Evolutionary conservation across 2,329 filamentous ascomycete genomes (phyloP).

Genomic region (Pseudocercospora vitis): DNA sequence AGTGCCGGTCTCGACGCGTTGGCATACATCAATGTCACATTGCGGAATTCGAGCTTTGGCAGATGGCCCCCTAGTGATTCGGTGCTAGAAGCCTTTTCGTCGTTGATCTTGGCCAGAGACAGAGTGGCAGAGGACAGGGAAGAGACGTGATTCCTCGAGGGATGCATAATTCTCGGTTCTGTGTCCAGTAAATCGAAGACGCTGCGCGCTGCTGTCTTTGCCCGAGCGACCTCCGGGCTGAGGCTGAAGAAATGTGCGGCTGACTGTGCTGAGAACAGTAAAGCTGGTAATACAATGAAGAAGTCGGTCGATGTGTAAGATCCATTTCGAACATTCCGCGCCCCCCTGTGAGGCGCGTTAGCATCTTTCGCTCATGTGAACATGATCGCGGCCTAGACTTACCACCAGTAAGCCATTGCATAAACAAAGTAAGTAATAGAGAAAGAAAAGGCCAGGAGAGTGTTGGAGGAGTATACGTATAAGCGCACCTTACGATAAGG

Average conservation of each 20-base stretch:
- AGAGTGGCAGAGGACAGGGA: background rate
- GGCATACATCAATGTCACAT: constrained; percentile 43
- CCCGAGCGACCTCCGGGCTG: constrained; percentile 47
- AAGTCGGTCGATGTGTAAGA: constrained; percentile 45
- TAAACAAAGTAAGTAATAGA: constrained; percentile 51
- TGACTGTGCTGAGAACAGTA: constrained; percentile 50
- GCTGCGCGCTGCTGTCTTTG: constrained; percentile 47
- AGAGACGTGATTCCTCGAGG: constrained; percentile 1
- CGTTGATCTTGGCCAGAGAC: constrained; percentile 26
- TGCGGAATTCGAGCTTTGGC: constrained; percentile 35
- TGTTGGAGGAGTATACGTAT: constrained; percentile 45
- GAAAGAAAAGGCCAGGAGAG: constrained; percentile 47
- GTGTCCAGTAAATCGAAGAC: constrained; percentile 46
- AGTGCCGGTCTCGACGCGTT: constrained; percentile 45
- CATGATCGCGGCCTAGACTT: constrained; percentile 9
- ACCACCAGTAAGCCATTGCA: constrained; percentile 52
- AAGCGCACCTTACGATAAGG: constrained; percentile 44
- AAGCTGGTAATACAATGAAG: constrained; percentile 48
- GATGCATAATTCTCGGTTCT: constrained; percentile 39
- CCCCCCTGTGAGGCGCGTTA: constrained; percentile 32
- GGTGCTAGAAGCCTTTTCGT: constrained; percentile 7
- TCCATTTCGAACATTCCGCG: constrained; percentile 46
- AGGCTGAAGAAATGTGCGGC: constrained; percentile 50
- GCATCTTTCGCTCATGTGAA: background rate
- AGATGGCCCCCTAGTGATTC: constrained; percentile 9